Evolutionary conservation across 1,139 yeast species (phyloP).

Genomic region (Williopsis jadinii): DNA sequence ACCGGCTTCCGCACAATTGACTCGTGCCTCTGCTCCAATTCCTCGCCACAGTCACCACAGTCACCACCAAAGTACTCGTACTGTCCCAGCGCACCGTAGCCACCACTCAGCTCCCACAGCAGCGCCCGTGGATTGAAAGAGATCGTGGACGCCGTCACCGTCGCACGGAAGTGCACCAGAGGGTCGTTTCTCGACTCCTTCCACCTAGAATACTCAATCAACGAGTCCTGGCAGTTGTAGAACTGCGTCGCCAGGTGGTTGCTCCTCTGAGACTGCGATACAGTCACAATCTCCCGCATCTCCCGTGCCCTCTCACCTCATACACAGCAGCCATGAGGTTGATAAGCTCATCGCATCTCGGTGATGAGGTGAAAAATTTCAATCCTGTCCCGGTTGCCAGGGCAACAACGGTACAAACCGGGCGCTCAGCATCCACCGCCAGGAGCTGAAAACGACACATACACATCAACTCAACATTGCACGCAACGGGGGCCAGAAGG

Average conservation of each 20-base stretch:
- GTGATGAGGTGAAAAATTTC: too few relatives aligned
- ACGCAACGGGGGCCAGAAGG: too few relatives aligned
- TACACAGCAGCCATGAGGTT: too few relatives aligned
- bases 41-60: slow-evolving; percentile 5
- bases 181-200: slow-evolving; percentile 37
- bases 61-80: slow-evolving; percentile 37
- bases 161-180: slow-evolving; percentile 36
- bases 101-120: slow-evolving; percentile 68
- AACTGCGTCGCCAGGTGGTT: slow-evolving; percentile 74
- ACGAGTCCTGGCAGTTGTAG: slow-evolving; percentile 71
- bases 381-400: too few relatives aligned
- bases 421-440: too few relatives aligned
- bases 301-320: background rate
- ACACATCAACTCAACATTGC: too few relatives aligned
- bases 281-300: slow-evolving; percentile 67
- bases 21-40: slow-evolving; percentile 6
- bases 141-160: slow-evolving; percentile 32
- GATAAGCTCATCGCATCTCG: too few relatives aligned
- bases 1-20: slow-evolving; percentile 25
- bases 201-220: slow-evolving; percentile 41
- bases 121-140: slow-evolving; percentile 75
- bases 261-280: slow-evolving; percentile 66
- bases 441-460: too few relatives aligned
- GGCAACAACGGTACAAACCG: too few relatives aligned
- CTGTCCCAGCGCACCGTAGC: slow-evolving; percentile 53